phyloP scores from a whole-genome alignment of 768 basidiomycete species.

The Coprinopsis sp. region DNA sequence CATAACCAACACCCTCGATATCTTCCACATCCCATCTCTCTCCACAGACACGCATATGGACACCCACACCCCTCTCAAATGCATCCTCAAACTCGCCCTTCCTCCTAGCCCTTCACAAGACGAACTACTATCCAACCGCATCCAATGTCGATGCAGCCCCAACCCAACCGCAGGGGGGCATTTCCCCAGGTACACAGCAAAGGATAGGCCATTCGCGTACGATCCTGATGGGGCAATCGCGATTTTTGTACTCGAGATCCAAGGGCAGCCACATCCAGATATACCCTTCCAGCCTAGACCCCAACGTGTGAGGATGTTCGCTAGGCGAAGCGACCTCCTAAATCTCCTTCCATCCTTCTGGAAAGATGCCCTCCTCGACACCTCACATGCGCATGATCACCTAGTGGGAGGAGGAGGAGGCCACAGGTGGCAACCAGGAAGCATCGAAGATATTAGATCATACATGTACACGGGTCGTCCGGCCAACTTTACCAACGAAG shows the following conservation, averaged over 20 bases:
- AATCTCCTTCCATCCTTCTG: neutral
- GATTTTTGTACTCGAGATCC: constrained; percentile 7
- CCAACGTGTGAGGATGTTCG: constrained; percentile 13
- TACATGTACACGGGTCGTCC: too few species aligned
- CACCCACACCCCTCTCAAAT: constrained; percentile 8
- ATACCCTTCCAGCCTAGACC: too few species aligned
- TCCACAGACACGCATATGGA: constrained; percentile 1
- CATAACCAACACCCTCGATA: constrained; percentile 1
- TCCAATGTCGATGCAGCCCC: constrained; percentile 4
- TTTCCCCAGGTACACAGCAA: constrained; percentile 8
- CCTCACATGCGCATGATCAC: too few species aligned
- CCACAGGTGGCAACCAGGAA: too few species aligned
- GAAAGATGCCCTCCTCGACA: neutral
- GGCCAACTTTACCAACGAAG: too few species aligned
- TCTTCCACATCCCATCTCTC: constrained; percentile 12
- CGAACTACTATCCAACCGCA: neutral
- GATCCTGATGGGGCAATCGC: constrained; percentile 12
- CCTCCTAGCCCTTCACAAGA: constrained; percentile 14
- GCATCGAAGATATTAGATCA: too few species aligned
- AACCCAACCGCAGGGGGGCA: constrained; percentile 1
- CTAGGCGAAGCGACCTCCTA: constrained; percentile 9
- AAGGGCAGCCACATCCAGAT: neutral
- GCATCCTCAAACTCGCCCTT: constrained; percentile 22
- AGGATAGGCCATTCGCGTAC: constrained; percentile 9
- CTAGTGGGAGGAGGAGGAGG: neutral